Base-by-base conservation (phyloP, 352 stramenopile species). In the Globisporangium radiosum region DNA sequence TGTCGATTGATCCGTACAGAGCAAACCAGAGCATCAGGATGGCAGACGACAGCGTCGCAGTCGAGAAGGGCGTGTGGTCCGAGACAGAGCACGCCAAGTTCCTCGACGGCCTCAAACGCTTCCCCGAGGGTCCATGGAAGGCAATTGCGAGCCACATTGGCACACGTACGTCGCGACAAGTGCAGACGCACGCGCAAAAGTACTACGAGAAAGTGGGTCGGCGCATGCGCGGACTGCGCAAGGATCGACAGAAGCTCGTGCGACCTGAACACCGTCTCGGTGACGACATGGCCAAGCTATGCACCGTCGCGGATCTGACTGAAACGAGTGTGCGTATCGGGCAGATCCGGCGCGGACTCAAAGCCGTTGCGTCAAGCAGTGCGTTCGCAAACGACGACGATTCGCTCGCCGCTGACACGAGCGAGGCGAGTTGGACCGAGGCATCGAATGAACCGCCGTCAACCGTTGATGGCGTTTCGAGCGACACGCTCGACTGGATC, bases 131-230 rank as follows among this genome's bases (percentile, higher is more conserved):
- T 3, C 70, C 70, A 8, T 78, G 70, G 70, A 58, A 57, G 10
- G 42, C 47, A 5, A 75, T 78, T 38, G 64, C 70, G 2, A 42
- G 54, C 13, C 40, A 48, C 9, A 61, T 78, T 1, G 59, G 66
- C 47, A 78, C 70, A 11, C 60, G 80, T 33, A 83, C 76, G 42
- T 57, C 77, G 4, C 68, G 80, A 5, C 80, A 90, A 62, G 78
- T 87, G 60, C 80, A 90, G 65, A 88, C 75, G 13, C 69, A 76
- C 52, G 66, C 66, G 4, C 65, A 76, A 53, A 76, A 76, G 59
- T 90, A 90, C 64, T 82, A 85, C 61, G 80, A 90, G 59, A 90
- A 90, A 65, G 81, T 90, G 51, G 73, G 76, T 57, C 70, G 80
- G 4, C 66, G 76, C 19, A 64, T 87, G 55, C 77, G 80, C 10